These are phyloP conservation scores for Maudiozyma humilis DNA, from an alignment of 1,139 yeast genomes.

Conservation along the genomic window DNA sequence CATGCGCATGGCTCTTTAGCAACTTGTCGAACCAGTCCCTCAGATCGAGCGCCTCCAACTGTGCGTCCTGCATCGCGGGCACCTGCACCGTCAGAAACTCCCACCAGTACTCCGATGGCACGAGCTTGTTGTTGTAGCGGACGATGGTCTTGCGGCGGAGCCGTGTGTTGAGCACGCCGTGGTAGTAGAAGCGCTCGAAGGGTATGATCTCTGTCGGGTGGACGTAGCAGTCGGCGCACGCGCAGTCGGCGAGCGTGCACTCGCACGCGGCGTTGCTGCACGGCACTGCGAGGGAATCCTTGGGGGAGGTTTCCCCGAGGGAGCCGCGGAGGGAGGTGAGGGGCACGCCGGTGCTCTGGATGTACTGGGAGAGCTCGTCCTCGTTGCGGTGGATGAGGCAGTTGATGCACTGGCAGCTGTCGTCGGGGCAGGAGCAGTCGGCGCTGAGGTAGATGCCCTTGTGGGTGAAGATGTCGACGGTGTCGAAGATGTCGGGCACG, in stretches of 20 bases:
- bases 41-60: conserved; percentile 23
- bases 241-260: conserved; percentile 21
- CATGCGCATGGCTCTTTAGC: conserved; percentile 11
- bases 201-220: conserved; percentile 27
- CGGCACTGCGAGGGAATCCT: conserved; percentile 4
- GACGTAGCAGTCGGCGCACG: conserved; percentile 18
- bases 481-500: no score
- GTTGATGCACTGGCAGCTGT: conserved; percentile 28
- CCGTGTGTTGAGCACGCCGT: conserved; percentile 22
- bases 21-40: conserved; percentile 26
- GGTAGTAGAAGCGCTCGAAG: conserved; percentile 20
- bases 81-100: conserved; percentile 22
- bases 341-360: conserved; percentile 28
- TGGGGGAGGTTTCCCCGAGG: not conserved
- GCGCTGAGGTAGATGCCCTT: conserved; percentile 30
- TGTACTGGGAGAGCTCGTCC: conserved; percentile 25
- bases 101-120: conserved; percentile 31
- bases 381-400: conserved; percentile 32
- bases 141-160: conserved; percentile 26
- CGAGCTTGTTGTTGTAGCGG: conserved; percentile 22
- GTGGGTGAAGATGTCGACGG: conserved; percentile 28
- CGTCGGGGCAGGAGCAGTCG: conserved; percentile 29
- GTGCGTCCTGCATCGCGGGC: conserved; percentile 18
- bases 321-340: conserved; percentile 17
- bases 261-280: conserved; percentile 17